phyloP scores from a whole-genome alignment of 176 grass and related monocot species.

The Zea luxurians region DNA sequence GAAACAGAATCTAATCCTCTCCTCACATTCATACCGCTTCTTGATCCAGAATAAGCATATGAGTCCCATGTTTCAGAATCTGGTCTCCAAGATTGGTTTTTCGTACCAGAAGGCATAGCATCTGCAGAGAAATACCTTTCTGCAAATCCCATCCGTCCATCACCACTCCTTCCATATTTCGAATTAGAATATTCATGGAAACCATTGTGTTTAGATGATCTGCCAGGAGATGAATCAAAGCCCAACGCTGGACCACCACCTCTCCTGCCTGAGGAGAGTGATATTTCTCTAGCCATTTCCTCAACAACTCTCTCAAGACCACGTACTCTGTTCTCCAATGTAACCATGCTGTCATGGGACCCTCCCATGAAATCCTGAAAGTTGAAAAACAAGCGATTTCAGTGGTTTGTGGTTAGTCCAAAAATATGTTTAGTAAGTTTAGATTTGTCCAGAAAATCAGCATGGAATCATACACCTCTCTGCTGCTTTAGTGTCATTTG shows the following conservation, averaged over 20 bases:
- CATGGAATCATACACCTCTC: conserved; percentile 13
- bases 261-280: conserved; percentile 74
- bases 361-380: conserved; percentile 98
- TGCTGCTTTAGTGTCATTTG: background rate
- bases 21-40: conserved; percentile 60
- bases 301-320: conserved; percentile 94
- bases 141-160: conserved; percentile 55
- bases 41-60: conserved; percentile 56
- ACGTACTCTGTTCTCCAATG: conserved; percentile 88
- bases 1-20: conserved; percentile 69
- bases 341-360: conserved; percentile 94
- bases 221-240: conserved; percentile 73
- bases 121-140: conserved; percentile 73
- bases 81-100: conserved; percentile 70
- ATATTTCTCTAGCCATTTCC: conserved; percentile 85
- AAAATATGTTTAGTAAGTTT: conserved; percentile 13
- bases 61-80: conserved; percentile 86
- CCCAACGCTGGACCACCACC: conserved; percentile 47
- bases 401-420: background rate
- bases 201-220: conserved; percentile 74
- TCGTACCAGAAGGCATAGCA: conserved; percentile 50
- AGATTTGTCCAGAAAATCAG: background rate
- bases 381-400: conserved; percentile 21
- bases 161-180: conserved; percentile 70
- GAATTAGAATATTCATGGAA: conserved; percentile 56